A percentile compares a stretch with the other conserved stretches of the same genome.
These are phyloP conservation scores for Coniochaeta ligniaria DNA, from an alignment of 2,329 filamentous ascomycete species.

Conservation along the genomic window DNA sequence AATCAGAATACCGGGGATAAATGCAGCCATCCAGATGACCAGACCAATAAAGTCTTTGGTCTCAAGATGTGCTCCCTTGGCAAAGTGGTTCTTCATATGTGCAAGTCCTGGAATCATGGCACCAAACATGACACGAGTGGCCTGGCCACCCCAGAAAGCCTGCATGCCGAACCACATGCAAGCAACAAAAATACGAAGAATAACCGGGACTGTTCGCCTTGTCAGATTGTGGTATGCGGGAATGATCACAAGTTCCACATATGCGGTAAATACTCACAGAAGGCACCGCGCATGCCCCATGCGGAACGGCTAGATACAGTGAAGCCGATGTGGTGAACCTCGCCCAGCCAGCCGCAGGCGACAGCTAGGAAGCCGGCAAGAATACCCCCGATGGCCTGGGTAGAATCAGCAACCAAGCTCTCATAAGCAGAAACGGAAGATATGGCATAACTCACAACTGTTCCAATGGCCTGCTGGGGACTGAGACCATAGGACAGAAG, in stretches of 20 bases:
- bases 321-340: conserved; percentile 16
- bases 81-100: conserved; percentile 15
- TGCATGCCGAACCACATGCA: conserved; percentile 21
- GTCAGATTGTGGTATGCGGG: conserved; percentile 6
- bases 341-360: conserved; percentile 1
- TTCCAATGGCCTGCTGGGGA: conserved; percentile 17
- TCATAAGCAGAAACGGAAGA: background rate
- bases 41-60: conserved; percentile 19
- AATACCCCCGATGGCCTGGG: conserved; percentile 1
- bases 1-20: conserved; percentile 10
- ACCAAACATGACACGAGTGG: conserved; percentile 13
- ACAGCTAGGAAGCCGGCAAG: conserved; percentile 5
- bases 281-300: conserved; percentile 6
- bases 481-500: conserved; percentile 18
- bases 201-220: conserved; percentile 11
- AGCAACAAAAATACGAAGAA: conserved; percentile 16
- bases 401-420: background rate
- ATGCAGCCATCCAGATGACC: conserved; percentile 15
- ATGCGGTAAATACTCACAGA: conserved; percentile 3
- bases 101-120: conserved; percentile 20
- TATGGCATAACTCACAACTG: conserved; percentile 3
- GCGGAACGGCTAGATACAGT: conserved; percentile 15
- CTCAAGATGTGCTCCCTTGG: conserved; percentile 13
- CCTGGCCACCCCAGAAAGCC: conserved; percentile 21
- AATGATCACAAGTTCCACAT: conserved; percentile 5